Percentiles rank a stretch among this genome's conserved stretches.
phyloP scores from a whole-genome alignment of 805 yeast species.

The Candida vaughaniae region DNA sequence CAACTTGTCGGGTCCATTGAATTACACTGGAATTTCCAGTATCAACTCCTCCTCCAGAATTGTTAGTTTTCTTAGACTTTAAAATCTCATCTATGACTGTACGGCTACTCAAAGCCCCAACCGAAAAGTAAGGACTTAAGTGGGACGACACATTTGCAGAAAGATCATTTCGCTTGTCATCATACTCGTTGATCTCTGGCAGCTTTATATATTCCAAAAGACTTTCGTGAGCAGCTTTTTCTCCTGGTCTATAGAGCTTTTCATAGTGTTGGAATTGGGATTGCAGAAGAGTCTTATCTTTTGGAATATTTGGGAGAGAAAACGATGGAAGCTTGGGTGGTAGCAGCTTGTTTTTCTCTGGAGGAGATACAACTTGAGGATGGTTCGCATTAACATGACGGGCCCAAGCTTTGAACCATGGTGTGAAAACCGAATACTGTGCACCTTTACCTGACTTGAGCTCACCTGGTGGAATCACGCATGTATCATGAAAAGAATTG shows the following conservation, averaged over 20 bases:
- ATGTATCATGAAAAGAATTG: constrained; percentile 35
- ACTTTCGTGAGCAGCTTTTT: constrained; percentile 28
- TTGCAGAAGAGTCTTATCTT: constrained; percentile 5
- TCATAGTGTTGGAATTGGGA: constrained; percentile 7
- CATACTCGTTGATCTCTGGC: constrained; percentile 27
- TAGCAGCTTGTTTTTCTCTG: not conserved
- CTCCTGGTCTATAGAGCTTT: constrained; percentile 22
- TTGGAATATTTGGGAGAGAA: constrained; percentile 5
- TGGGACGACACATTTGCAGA: constrained; percentile 34
- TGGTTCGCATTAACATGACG: constrained; percentile 20
- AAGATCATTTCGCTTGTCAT: constrained; percentile 28
- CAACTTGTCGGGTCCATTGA: constrained; percentile 52
- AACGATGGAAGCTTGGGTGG: not conserved
- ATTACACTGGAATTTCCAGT: constrained; percentile 34
- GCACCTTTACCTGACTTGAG: constrained; percentile 36
- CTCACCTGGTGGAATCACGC: constrained; percentile 41
- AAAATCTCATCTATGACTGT: constrained; percentile 31
- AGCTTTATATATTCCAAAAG: constrained; percentile 21
- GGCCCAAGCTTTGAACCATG: constrained; percentile 43
- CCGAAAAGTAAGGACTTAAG: constrained; percentile 45
- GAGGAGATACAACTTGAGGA: not conserved
- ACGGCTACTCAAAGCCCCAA: constrained; percentile 47
- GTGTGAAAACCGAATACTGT: constrained; percentile 43
- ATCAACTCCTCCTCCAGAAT: no score
- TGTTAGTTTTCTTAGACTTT: constrained; percentile 22